Base-by-base conservation (phyloP, 1,284 basidiomycete species). In the Caloboletus inedulis region DNA sequence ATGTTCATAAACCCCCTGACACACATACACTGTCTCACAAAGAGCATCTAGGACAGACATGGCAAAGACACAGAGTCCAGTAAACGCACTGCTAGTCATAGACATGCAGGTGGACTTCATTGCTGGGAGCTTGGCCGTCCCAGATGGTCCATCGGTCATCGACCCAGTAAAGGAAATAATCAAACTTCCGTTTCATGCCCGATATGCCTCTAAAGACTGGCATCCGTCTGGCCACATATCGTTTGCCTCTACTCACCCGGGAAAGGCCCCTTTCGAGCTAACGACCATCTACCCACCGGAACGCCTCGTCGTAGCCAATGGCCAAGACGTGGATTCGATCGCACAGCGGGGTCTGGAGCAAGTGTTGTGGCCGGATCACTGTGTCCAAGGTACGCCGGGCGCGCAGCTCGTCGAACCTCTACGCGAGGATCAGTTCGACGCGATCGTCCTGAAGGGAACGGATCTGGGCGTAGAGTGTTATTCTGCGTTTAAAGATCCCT, bases 281-380 rank as follows among this genome's bases (percentile, higher is more conserved):
- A 67, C 62, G 6, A 70, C 57, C 9, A 73, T 80, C 43, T 69
- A 70, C 57, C 77, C 78, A 45, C 73, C 75, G 2, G 63, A 71
- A 27, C 69, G 69, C 31, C 62, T 67, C 36, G 58, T 67, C 27
- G 16, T 37, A n/a, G 53, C 62, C 18, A 43, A 21, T 2, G 65
- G 66, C 3, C 59, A 68, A 30, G 57, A 57, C 13, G 39, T 54
- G 14, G 0, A 31, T n/a, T 31, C 52, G 9, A 59, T 69, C 35
- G 6, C 45, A 7, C 45, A 59, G 12, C 57, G 57, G 16, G 73
- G 71, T 12, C 52, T 74, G 25, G 66, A 74, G 45, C 79, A 80
- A 61, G 69, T 74, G 10, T 62, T 81, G 34, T 81, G 79, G 79
- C 80, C 79, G 2, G 71, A 73, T 35, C 79, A 81, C 53, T 81